Conservation (phyloP, 495 filamentous ascomycete genomes). For the Cryomyces minteri region DNA sequence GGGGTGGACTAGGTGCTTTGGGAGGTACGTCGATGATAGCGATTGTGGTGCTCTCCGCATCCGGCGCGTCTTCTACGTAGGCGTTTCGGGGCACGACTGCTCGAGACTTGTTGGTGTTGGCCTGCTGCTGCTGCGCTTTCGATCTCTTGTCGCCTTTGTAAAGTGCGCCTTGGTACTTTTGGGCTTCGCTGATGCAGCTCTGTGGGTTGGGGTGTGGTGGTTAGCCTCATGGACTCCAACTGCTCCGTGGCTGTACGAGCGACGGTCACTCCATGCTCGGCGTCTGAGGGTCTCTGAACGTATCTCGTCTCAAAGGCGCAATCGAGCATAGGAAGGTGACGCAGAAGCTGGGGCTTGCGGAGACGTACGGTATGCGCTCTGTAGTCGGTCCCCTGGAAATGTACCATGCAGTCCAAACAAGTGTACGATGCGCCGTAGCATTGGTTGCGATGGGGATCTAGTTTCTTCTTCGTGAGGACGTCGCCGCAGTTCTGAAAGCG, state of each 20-base stretch:
- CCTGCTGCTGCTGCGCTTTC: constrained; percentile 17
- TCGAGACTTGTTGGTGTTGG: neutral
- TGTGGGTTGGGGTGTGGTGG: too few species aligned
- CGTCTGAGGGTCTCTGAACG: neutral
- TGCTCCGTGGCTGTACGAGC: too few species aligned
- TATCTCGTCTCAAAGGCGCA: neutral
- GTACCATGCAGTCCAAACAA: constrained; percentile 92
- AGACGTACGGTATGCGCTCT: constrained; percentile 60
- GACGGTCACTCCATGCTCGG: too few species aligned
- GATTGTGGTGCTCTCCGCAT: constrained; percentile 33
- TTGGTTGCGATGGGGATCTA: constrained; percentile 72
- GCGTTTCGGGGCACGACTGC: constrained; percentile 37
- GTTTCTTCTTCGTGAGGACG: constrained; percentile 94
- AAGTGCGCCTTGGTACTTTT: constrained; percentile 89
- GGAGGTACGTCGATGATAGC: constrained; percentile 37
- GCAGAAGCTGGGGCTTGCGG: constrained; percentile 15
- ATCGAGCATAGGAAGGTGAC: constrained; percentile 1
- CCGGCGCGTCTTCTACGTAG: constrained; percentile 62
- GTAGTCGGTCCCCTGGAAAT: constrained; percentile 75
- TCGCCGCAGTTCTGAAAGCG: constrained; percentile 67
- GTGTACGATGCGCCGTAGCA: constrained; percentile 78
- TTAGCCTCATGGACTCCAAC: too few species aligned
- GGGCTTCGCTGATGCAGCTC: constrained; percentile 83
- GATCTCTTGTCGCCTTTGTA: constrained; percentile 65
- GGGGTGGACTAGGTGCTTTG: constrained; percentile 58